Percentiles rank a stretch among this genome's conserved stretches.
Conservation (phyloP, 2,329 filamentous ascomycete genomes). For the Xylogone sp. region DNA sequence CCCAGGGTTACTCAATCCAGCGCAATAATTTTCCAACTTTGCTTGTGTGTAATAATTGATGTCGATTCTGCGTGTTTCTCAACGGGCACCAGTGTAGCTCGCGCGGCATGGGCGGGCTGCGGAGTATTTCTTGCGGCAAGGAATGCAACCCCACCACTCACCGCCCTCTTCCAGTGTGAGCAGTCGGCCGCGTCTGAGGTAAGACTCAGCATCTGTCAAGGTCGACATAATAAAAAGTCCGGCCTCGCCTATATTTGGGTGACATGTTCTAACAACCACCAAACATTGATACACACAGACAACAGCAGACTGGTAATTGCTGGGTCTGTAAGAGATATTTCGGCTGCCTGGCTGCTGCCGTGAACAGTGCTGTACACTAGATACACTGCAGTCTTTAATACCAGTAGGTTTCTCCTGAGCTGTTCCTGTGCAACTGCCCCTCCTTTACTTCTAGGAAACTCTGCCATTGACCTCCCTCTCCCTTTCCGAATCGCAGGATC, state of each 20-base stretch:
- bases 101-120: too few relatives aligned
- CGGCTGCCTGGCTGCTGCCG: conserved; percentile 30
- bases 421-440: not conserved
- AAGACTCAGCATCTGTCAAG: not conserved
- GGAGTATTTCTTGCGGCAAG: too few relatives aligned
- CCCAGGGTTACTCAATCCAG: too few relatives aligned
- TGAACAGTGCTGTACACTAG: conserved; percentile 19
- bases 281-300: conserved; percentile 34
- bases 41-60: too few relatives aligned
- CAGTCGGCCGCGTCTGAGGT: not conserved
- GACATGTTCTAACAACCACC: not conserved
- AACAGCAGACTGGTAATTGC: conserved; percentile 46
- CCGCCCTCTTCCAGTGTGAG: not conserved
- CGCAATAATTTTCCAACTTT: too few relatives aligned
- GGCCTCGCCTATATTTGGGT: not conserved
- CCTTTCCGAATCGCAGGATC: not conserved
- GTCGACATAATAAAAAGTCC: not conserved
- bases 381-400: conserved; percentile 1
- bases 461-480: not conserved
- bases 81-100: too few relatives aligned
- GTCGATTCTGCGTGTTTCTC: too few relatives aligned
- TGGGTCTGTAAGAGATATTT: conserved; percentile 43
- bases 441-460: conserved; percentile 3
- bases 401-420: conserved; percentile 1
- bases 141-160: not conserved